phyloP scores from a whole-genome alignment of 2,329 filamentous ascomycete species.

The Stemphylium vesicarium region DNA sequence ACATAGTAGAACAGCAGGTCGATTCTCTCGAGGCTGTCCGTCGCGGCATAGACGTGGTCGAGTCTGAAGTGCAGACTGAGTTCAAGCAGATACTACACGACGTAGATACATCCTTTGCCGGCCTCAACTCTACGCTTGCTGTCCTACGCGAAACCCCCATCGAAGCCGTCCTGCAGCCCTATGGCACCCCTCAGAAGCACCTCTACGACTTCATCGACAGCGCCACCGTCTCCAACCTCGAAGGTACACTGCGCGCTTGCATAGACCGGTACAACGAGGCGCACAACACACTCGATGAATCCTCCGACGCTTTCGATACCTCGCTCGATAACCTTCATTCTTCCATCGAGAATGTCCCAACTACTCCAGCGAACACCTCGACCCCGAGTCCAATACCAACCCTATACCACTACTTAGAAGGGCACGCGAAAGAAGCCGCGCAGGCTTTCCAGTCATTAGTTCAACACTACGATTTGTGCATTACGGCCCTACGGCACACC shows the following conservation, averaged over 20 bases:
- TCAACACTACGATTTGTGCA: constrained; percentile 89
- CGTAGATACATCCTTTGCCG: constrained; percentile 70
- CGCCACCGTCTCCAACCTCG: constrained; percentile 69
- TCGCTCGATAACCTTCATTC: constrained; percentile 61
- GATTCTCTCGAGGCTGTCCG: constrained; percentile 53
- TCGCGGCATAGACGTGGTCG: constrained; percentile 52
- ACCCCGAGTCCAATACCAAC: constrained; percentile 51
- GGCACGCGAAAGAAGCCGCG: constrained; percentile 82
- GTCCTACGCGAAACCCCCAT: constrained; percentile 69
- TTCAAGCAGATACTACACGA: constrained; percentile 64
- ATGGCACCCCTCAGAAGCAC: constrained; percentile 58
- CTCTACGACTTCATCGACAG: constrained; percentile 81
- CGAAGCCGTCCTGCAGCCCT: constrained; percentile 67
- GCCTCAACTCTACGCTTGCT: constrained; percentile 70
- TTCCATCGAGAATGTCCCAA: constrained; percentile 43
- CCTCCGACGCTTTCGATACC: constrained; percentile 72
- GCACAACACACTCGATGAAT: constrained; percentile 63
- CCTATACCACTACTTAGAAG: constrained; percentile 64
- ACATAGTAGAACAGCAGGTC: constrained; percentile 53
- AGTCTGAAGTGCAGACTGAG: constrained; percentile 51
- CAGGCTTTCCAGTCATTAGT: constrained; percentile 79
- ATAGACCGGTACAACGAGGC: constrained; percentile 74
- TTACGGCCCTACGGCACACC: constrained; percentile 87
- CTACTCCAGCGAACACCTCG: constrained; percentile 37
- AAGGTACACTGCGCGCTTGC: constrained; percentile 70